Evolutionary conservation across 192 early-diverging fungal genomes (phyloP), one percentile per base, ranked within the genome.

Genomic region (Funneliformis geosporum): DNA sequence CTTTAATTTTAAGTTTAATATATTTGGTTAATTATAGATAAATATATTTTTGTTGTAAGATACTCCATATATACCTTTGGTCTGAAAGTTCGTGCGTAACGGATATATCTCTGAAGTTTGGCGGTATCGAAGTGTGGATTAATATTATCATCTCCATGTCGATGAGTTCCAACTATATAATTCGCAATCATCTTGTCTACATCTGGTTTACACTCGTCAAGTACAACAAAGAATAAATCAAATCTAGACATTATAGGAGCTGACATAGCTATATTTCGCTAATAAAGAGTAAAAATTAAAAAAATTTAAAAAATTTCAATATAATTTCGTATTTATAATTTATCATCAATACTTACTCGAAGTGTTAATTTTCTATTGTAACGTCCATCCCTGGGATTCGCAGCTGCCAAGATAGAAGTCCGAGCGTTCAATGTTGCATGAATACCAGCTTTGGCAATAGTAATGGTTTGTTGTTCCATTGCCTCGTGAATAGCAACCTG

Each of bases 401-500:
- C 97, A 0, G 97, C 97, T 10, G 97, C 97, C 50, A 99, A 85
- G 68, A 99, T 98, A 16, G 95, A 95, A 8, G 96, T 96, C 61
- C 97, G 91, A 4, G 97, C 97, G 83, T 97, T 98, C 68, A 98
- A 86, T 40, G 94, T 95, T 42, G 96, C 95, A 79, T 98, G 97
- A 80, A 97, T 97, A 60, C 97, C 96, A 44, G 97, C 97, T 83
- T 98, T 98, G 65, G 96, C 94, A 79, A 98, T 97, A 14, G 92
- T 92, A 73, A 98, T 99, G 9, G 97, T 99, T 84, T 99, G 97
- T 87, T 99, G 97, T 85, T 98, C 97, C 97, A 99, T 99, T 11
- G 97, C 97, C 86, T 99, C 97, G 90, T 99, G 97, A 87, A 99
- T 99, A 39, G 97, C 96, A n/a, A 98, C 96, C 84, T 98, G 97